A percentile compares a stretch with the other conserved stretches of the same genome.
phyloP scores from a whole-genome alignment of 106 monocot genomes.

The Posidonia australis region DNA sequence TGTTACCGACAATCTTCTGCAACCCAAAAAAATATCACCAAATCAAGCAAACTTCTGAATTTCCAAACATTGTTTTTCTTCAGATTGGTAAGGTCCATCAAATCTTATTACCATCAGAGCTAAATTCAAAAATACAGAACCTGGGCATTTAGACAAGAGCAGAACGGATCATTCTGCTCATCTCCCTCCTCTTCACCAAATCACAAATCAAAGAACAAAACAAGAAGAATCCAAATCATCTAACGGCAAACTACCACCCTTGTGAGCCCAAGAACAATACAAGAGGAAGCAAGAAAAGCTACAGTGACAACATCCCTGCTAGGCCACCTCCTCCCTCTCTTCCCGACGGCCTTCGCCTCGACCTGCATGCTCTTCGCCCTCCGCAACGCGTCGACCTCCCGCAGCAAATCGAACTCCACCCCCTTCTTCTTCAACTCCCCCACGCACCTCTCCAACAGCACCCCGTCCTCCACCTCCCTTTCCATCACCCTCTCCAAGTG shows the following conservation, averaged over 20 bases:
- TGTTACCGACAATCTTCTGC: no score
- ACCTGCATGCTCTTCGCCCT: conserved; percentile 74
- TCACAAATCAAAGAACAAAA: no score
- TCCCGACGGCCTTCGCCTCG: conserved; percentile 16
- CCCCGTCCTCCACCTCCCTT: conserved; percentile 62
- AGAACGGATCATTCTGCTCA: no score
- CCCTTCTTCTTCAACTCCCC: conserved; percentile 79
- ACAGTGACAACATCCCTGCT: conserved; percentile 38
- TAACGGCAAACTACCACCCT: conserved; percentile 53
- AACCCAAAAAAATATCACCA: no score
- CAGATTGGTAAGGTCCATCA: no score
- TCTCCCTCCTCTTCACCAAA: no score
- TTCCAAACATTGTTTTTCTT: no score
- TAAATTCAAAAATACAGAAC: no score
- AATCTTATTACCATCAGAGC: no score
- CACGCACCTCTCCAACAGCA: conserved; percentile 55
- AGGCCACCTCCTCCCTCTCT: conserved; percentile 25
- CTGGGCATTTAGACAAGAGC: no score
- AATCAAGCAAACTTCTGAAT: no score
- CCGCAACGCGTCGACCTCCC: conserved; percentile 81
- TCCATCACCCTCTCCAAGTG: conserved; percentile 45
- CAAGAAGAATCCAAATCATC: no score
- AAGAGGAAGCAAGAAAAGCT: conserved; percentile 42
- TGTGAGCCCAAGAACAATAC: conserved; percentile 35
- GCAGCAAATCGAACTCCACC: conserved; percentile 70